Conservation (phyloP, 352 stramenopile species). For the Phytophthora pinifolia region DNA sequence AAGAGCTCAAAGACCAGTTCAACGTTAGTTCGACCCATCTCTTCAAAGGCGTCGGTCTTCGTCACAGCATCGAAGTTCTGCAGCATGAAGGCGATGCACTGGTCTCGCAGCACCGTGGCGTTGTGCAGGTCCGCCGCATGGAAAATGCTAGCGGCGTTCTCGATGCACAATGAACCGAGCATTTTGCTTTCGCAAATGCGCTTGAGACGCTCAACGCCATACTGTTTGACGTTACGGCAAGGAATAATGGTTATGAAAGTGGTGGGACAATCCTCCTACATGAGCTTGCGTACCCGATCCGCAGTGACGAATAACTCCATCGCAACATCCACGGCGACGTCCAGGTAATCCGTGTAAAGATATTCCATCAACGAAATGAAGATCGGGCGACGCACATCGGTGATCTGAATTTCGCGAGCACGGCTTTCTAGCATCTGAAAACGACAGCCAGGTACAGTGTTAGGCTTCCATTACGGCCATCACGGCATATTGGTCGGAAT, state of each 20-base stretch:
- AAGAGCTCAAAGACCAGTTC: conserved; percentile 98
- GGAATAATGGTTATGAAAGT: conserved; percentile 14
- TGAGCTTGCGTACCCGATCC: conserved; percentile 57
- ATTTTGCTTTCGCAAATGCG: conserved; percentile 96
- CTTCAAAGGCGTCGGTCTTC: conserved; percentile 96
- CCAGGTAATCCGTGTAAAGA: conserved; percentile 95
- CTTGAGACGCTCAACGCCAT: conserved; percentile 87
- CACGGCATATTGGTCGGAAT: background rate
- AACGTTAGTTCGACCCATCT: conserved; percentile 98
- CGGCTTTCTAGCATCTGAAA: conserved; percentile 91
- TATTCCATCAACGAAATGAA: conserved; percentile 96
- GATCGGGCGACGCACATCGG: conserved; percentile 89
- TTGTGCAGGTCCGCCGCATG: conserved; percentile 96
- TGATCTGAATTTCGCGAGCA: conserved; percentile 90
- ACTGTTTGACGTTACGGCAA: conserved; percentile 36
- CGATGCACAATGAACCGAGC: conserved; percentile 93
- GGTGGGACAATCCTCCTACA: background rate
- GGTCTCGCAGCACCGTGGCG: conserved; percentile 90
- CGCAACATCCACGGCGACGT: conserved; percentile 89
- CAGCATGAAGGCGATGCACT: conserved; percentile 97
- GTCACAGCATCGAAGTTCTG: conserved; percentile 97
- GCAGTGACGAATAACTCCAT: conserved; percentile 95
- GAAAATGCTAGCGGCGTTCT: conserved; percentile 97
- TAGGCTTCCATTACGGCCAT: conserved; percentile 1
- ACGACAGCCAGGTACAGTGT: background rate